phyloP scores from a whole-genome alignment of 805 yeast genomes.

The Spathaspora sp. region DNA sequence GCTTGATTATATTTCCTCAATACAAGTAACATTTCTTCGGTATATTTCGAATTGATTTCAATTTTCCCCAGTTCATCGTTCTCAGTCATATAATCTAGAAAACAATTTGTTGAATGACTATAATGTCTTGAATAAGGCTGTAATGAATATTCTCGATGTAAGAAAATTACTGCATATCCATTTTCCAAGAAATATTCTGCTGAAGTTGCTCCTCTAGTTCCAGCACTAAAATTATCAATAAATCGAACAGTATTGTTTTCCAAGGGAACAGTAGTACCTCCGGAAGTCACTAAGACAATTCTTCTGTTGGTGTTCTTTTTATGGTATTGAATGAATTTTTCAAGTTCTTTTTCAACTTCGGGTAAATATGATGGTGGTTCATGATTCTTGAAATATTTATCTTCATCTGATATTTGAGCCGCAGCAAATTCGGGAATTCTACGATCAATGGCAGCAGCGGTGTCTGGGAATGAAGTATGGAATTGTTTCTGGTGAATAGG shows the following conservation, averaged over 20 bases:
- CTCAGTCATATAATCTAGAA: conserved; percentile 77
- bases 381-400: conserved; percentile 68
- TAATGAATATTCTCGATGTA: conserved; percentile 88
- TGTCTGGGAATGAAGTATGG: conserved; percentile 66
- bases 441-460: conserved; percentile 76
- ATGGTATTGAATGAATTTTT: conserved; percentile 61
- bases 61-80: conserved; percentile 44
- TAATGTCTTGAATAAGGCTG: conserved; percentile 91
- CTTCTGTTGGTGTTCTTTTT: conserved; percentile 35
- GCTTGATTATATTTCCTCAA: conserved; percentile 54
- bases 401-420: conserved; percentile 71
- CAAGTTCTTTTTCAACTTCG: conserved; percentile 54
- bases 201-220: conserved; percentile 95
- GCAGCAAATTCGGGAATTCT: conserved; percentile 72
- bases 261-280: conserved; percentile 97
- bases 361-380: conserved; percentile 71
- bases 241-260: conserved; percentile 96
- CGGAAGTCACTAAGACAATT: conserved; percentile 85
- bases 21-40: conserved; percentile 56
- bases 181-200: conserved; percentile 85
- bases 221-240: conserved; percentile 95
- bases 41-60: conserved; percentile 58
- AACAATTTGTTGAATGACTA: conserved; percentile 78
- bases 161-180: conserved; percentile 88
- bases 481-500: conserved; percentile 12